Percentiles rank a stretch among this genome's conserved stretches.
Evolutionary conservation across 192 early-diverging fungal genomes (phyloP).

Genomic region (Haplosporangium gracile): DNA sequence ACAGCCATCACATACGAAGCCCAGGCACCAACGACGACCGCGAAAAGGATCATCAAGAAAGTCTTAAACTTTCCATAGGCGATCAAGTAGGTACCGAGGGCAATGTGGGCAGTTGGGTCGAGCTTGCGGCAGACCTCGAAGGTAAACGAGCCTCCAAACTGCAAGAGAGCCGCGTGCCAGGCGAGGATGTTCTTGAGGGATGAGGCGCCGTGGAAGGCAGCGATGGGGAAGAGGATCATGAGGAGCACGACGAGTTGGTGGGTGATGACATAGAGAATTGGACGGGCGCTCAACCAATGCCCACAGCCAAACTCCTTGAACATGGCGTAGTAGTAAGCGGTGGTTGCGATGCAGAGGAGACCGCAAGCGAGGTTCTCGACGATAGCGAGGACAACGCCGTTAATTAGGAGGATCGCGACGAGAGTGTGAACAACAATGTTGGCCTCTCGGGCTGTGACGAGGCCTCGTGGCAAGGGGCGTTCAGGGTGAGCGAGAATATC

Average conservation of each 20-base stretch:
- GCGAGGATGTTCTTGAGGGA: constrained; percentile 34
- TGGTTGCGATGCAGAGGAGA: constrained; percentile 50
- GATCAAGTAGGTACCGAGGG: constrained; percentile 44
- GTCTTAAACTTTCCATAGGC: constrained; percentile 52
- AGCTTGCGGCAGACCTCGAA: constrained; percentile 55
- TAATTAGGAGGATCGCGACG: constrained; percentile 37
- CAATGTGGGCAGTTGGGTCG: constrained; percentile 48
- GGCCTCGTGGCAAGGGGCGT: constrained; percentile 46
- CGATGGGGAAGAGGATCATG: constrained; percentile 51
- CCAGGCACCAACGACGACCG: constrained; percentile 39
- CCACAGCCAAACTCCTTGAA: constrained; percentile 57
- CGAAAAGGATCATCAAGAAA: constrained; percentile 47
- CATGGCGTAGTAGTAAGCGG: constrained; percentile 53
- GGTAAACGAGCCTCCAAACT: constrained; percentile 50
- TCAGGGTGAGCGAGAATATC: constrained; percentile 55
- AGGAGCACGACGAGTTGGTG: constrained; percentile 49
- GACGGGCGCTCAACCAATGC: constrained; percentile 54
- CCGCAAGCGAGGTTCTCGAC: constrained; percentile 55
- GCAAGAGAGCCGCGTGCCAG: constrained; percentile 49
- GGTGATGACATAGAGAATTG: constrained; percentile 50
- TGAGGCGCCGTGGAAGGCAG: constrained; percentile 43
- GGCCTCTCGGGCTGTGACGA: constrained; percentile 48
- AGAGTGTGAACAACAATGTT: constrained; percentile 41
- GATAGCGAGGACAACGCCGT: constrained; percentile 36
- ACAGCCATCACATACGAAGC: constrained; percentile 53